Evolutionary conservation across 2,329 filamentous ascomycete genomes (phyloP), one percentile per base, ranked within the genome.

Genomic region (Malbranchea cinnamomea): DNA sequence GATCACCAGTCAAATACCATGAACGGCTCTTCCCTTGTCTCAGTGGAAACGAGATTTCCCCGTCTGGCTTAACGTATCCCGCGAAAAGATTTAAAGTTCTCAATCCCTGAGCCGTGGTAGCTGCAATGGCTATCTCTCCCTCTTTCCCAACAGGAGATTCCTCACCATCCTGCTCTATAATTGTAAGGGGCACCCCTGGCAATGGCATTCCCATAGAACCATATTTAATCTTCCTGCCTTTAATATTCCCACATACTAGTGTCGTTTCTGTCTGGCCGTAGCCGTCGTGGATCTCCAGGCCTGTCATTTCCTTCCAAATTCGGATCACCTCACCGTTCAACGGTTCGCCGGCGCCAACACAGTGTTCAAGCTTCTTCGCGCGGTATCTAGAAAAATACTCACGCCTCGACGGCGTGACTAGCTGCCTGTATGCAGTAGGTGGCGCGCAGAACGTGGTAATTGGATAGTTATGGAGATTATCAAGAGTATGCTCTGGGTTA

Each of bases 241-340:
- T 45, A 28, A 56, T 52, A 37, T 59, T 59, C 13, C 51, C 54
- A 32, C 53, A 57, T 2, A 56, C 39, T 6, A 59, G 42, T 4
- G 54, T 48, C 4, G 53, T 56, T 36, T 59, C 55, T 10, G 51
- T 56, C 37, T 59, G 54, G 7, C 54, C 55, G 28, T 56, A 59
- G 3, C 52, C 55, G 36, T 59, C 54, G 30, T 44, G 48, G 23
- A 59, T 58, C 28, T 54, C 44, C 26, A 55, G 39, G 2, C 45
- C 47, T 4, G 43, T 53, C 36, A 49, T 50, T 19, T 49, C 42
- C 31, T 47, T 42, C 52, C 52, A 58, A 22, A 47, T 37, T 4
- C 42, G 37, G 14, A 58, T 55, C 2, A 57, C 55, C 32, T 51
- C 47, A n/a, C 47, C 50, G 28, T 59, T 58, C 21, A 59, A 30